Conservation (phyloP, 192 early-diverging fungal genomes). For the Phycomyces nitens region DNA sequence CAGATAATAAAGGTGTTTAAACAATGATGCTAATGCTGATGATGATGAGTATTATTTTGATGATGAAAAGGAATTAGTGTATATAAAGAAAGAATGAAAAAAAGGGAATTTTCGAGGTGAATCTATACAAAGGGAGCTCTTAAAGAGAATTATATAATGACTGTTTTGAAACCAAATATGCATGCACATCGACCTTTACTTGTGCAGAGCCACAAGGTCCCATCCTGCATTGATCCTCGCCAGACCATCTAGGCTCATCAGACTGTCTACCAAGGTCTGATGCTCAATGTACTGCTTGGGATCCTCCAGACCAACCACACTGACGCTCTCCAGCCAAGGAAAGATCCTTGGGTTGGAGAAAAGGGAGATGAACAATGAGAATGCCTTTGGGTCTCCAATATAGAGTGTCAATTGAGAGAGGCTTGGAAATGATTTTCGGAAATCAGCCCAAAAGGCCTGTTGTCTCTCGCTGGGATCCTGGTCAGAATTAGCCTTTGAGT, state of each 20-base stretch:
- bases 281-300: slow-evolving; percentile 8
- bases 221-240: slow-evolving; percentile 17
- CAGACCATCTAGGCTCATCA: slow-evolving; percentile 8
- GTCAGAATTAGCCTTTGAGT: background rate
- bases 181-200: background rate
- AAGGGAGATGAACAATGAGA: background rate
- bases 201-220: slow-evolving; percentile 17
- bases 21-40: background rate
- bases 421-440: slow-evolving; percentile 1
- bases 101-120: background rate
- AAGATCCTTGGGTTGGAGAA: background rate
- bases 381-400: background rate
- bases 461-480: background rate
- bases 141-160: background rate
- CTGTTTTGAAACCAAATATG: background rate
- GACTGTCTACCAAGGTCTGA: slow-evolving; percentile 5
- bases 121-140: background rate
- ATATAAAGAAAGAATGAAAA: background rate
- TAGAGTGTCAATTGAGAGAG: slow-evolving; percentile 7
- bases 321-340: slow-evolving; percentile 15
- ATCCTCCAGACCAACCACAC: slow-evolving; percentile 1
- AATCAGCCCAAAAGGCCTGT: background rate
- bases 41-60: background rate
- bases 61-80: background rate
- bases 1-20: background rate